phyloP scores from a whole-genome alignment of 2,329 filamentous ascomycete species.

The Nakataea oryzae region DNA sequence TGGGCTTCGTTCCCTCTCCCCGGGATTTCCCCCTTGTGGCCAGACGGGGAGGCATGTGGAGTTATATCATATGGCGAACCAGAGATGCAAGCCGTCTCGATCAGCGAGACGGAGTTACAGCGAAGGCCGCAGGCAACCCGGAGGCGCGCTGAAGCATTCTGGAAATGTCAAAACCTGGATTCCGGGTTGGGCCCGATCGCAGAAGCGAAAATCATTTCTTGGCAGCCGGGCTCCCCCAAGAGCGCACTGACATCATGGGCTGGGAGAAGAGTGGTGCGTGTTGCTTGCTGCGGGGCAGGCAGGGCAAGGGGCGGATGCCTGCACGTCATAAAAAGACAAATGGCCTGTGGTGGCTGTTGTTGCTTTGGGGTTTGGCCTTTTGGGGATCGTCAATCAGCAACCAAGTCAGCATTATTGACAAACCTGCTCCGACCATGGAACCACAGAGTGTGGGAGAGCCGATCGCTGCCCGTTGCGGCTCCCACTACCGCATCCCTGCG shows the following conservation, averaged over 20 bases:
- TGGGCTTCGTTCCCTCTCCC: no score
- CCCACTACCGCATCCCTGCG: background rate
- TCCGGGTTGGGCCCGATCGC: background rate
- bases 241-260: background rate
- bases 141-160: background rate
- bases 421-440: background rate
- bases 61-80: background rate
- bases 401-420: background rate
- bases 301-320: no score
- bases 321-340: background rate
- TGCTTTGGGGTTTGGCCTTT: background rate
- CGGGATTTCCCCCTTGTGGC: background rate
- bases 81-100: background rate
- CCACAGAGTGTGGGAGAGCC: background rate
- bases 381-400: background rate
- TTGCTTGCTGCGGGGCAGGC: no score
- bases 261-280: no score
- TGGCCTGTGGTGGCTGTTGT: no score
- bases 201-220: background rate
- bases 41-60: background rate
- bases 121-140: background rate
- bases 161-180: background rate
- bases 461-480: background rate
- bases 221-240: background rate
- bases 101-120: background rate